Evolutionary conservation across 2,329 filamentous ascomycete species (phyloP).

Genomic region (Dendryphion nanum): DNA sequence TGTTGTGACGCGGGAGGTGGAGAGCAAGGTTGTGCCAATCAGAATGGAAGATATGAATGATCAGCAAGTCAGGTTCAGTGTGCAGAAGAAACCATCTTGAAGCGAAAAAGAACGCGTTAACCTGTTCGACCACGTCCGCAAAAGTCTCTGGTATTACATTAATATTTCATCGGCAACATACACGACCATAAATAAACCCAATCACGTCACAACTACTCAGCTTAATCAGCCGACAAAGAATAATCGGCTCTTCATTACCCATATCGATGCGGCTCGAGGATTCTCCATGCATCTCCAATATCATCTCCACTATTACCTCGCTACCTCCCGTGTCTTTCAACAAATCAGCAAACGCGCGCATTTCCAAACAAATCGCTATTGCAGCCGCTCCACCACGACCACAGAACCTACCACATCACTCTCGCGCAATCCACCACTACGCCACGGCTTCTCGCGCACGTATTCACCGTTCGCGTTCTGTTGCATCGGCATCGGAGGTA

Average conservation of each 20-base stretch:
- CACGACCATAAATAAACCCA: neutral
- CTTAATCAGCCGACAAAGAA: neutral
- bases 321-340: conserved; percentile 1
- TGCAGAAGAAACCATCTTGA: neutral
- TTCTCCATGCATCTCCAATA: neutral
- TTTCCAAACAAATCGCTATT: neutral
- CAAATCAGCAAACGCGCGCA: neutral
- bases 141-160: no score
- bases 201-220: neutral
- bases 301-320: neutral
- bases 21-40: neutral
- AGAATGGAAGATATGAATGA: neutral
- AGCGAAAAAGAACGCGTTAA: no score
- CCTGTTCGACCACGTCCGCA: no score
- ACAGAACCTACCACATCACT: conserved; percentile 1
- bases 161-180: no score
- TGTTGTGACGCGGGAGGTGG: neutral
- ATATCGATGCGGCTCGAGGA: neutral
- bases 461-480: conserved; percentile 6
- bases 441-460: conserved; percentile 8
- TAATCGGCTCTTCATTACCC: neutral
- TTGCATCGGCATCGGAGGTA: conserved; percentile 6
- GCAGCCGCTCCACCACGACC: no score
- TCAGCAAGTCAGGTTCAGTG: neutral
- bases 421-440: conserved; percentile 3